phyloP scores from a whole-genome alignment of 2,329 filamentous ascomycete genomes.

The Nothophaeocryptopus gaeumannii region DNA sequence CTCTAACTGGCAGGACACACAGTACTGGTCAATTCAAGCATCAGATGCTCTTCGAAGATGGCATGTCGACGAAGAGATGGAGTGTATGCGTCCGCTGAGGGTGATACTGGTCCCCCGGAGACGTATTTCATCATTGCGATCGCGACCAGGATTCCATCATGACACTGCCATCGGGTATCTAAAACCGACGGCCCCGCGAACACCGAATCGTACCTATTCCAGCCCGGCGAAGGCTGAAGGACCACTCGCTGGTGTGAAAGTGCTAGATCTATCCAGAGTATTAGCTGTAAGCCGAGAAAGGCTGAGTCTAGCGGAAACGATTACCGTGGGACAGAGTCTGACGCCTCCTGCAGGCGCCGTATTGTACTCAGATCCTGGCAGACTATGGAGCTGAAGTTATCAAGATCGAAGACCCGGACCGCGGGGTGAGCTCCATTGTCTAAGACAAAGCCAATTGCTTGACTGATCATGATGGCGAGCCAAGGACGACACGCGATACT shows the following conservation, averaged over 20 bases:
- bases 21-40: no score
- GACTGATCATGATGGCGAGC: background rate
- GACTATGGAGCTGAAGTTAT: conserved; percentile 35
- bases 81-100: no score
- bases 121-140: background rate
- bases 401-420: conserved; percentile 31
- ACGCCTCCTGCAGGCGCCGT: conserved; percentile 21
- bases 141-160: conserved; percentile 8
- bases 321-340: background rate
- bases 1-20: no score
- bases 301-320: no score
- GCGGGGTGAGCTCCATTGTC: conserved; percentile 15
- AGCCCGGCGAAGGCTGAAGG: conserved; percentile 10
- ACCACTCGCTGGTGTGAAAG: conserved; percentile 19
- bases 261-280: conserved; percentile 21
- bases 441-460: background rate
- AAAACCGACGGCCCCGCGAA: conserved; percentile 11
- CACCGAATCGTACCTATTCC: conserved; percentile 13
- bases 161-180: conserved; percentile 1
- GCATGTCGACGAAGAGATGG: no score
- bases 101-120: no score
- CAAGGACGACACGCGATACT: conserved; percentile 29
- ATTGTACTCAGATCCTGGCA: conserved; percentile 31
- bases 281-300: conserved; percentile 14
- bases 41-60: no score